Conservation (phyloP, 2,329 filamentous ascomycete genomes). For the Penicillium sp. region DNA sequence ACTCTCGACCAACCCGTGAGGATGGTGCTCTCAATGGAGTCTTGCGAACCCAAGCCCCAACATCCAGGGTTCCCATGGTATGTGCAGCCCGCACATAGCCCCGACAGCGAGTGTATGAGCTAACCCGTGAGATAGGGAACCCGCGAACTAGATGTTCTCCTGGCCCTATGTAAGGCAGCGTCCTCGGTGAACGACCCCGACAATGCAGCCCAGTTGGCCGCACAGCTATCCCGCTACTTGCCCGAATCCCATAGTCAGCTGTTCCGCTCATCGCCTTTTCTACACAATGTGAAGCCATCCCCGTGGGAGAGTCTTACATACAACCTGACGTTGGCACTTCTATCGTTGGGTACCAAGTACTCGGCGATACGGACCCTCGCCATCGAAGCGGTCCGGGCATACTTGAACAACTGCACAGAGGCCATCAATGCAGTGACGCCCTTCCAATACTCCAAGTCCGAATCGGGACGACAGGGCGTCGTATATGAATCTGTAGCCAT, state of each 20-base stretch:
- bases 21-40: constrained; percentile 41
- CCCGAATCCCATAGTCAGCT: constrained; percentile 79
- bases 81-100: constrained; percentile 1
- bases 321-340: constrained; percentile 75
- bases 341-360: constrained; percentile 78
- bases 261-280: constrained; percentile 77
- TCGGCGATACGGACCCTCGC: constrained; percentile 67
- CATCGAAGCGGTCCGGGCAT: constrained; percentile 67
- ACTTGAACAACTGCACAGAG: constrained; percentile 69
- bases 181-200: constrained; percentile 70
- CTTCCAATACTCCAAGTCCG: constrained; percentile 61
- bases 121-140: constrained; percentile 62
- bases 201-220: constrained; percentile 75
- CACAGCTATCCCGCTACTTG: constrained; percentile 80
- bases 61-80: constrained; percentile 45
- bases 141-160: constrained; percentile 86
- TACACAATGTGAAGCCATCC: constrained; percentile 79
- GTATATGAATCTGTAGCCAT: constrained; percentile 66
- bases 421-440: constrained; percentile 60
- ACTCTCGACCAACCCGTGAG: constrained; percentile 26
- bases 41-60: constrained; percentile 38
- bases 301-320: constrained; percentile 84
- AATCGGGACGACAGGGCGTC: constrained; percentile 37
- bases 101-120: neutral
- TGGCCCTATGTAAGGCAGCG: constrained; percentile 89